Evolutionary conservation across 257 asterid genomes (phyloP).

Genomic region (Solanum appendiculatum): DNA sequence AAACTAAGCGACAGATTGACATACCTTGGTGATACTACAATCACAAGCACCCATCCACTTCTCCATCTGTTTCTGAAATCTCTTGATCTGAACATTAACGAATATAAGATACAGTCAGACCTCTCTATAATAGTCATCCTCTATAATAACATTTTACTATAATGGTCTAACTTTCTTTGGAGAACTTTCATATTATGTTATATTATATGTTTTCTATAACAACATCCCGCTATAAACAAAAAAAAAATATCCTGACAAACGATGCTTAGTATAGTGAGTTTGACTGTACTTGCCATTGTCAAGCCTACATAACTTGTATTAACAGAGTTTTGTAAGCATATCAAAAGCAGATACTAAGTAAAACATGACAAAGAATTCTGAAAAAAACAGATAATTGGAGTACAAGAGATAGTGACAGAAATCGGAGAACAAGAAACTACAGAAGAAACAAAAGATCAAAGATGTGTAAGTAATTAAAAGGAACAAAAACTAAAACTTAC

Average conservation of each 20-base stretch:
- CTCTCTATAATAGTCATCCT: background rate
- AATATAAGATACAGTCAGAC: background rate
- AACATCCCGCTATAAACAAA: no score
- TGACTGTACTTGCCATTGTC: no score
- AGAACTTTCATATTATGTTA: background rate
- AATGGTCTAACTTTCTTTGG: background rate
- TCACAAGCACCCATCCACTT: constrained; percentile 98
- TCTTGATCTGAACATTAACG: constrained; percentile 42
- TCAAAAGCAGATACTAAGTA: background rate
- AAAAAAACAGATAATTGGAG: background rate
- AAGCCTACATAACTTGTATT: no score
- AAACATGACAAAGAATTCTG: background rate
- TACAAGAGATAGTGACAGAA: background rate
- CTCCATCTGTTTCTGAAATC: constrained; percentile 90
- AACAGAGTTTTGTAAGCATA: background rate
- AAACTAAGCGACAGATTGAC: background rate
- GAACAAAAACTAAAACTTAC: background rate
- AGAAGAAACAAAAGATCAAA: background rate
- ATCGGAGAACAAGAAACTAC: background rate
- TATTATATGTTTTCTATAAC: no score
- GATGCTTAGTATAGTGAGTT: no score
- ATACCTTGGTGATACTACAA: constrained; percentile 85
- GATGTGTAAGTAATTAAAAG: background rate
- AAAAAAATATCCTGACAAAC: no score
- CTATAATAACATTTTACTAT: background rate